These are phyloP conservation scores for Populus hybrid DNA, from an alignment of 441 rosid species.

Conservation along the genomic window DNA sequence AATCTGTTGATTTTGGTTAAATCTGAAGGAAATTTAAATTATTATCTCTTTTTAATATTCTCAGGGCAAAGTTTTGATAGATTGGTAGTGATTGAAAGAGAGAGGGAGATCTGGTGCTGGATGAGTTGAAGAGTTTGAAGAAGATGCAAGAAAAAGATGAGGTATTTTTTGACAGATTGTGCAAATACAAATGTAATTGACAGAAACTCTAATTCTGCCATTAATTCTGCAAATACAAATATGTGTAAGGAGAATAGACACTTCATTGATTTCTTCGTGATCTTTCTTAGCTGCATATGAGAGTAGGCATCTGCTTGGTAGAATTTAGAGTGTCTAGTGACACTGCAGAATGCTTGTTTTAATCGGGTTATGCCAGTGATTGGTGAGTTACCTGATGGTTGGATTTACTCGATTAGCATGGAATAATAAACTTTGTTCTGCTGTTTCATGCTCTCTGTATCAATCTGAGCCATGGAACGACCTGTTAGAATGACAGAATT, in stretches of 20 bases:
- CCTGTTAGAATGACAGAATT: neutral
- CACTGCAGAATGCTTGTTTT: neutral
- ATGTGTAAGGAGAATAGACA: no score
- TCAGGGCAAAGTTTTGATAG: conserved; percentile 87
- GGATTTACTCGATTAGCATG: neutral
- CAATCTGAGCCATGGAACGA: neutral
- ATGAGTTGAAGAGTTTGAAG: conserved; percentile 15
- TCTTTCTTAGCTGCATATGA: neutral
- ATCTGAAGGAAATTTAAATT: neutral
- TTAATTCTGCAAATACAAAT: neutral
- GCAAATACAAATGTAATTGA: neutral
- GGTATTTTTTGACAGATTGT: neutral
- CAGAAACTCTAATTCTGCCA: neutral
- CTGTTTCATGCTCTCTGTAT: neutral
- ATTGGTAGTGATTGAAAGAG: conserved; percentile 2
- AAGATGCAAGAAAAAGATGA: conserved; percentile 19
- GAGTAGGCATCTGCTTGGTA: neutral
- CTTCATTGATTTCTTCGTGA: neutral
- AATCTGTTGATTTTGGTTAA: neutral
- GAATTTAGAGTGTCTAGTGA: neutral
- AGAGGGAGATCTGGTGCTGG: conserved; percentile 7
- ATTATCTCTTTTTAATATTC: neutral
- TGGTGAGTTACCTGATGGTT: neutral
- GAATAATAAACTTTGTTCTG: neutral
- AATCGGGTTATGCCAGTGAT: neutral